Evolutionary conservation across 1,139 yeast genomes (phyloP).

Genomic region (Nadsonia starkeyi-henricii): DNA sequence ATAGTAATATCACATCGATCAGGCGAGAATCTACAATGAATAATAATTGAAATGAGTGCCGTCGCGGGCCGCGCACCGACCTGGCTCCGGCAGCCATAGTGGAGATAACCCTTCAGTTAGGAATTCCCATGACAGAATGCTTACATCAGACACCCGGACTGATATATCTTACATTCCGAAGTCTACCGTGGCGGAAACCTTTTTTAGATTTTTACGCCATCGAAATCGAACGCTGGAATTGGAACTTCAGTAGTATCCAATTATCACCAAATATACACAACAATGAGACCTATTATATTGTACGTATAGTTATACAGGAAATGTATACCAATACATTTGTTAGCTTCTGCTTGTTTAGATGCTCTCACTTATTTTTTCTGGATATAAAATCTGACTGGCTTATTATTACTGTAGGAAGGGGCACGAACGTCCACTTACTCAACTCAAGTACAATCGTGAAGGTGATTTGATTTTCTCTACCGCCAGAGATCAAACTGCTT

Average conservation of each 20-base stretch:
- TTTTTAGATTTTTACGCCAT: not conserved
- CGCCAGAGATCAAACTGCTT: conserved; percentile 59
- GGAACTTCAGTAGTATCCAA: not conserved
- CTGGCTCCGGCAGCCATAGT: too few species aligned
- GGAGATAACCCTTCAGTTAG: too few species aligned
- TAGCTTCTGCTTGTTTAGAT: too few species aligned
- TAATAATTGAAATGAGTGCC: too few species aligned
- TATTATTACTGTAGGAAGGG: conserved; percentile 12
- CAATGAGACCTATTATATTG: not conserved
- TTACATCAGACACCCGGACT: not conserved
- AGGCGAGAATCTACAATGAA: too few species aligned
- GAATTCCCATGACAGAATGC: not conserved
- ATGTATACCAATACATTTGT: too few species aligned
- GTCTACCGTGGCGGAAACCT: not conserved
- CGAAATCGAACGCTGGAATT: not conserved
- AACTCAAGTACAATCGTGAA: conserved; percentile 85
- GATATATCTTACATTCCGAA: not conserved
- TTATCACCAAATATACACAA: not conserved
- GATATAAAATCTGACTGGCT: too few species aligned
- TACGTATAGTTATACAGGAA: not conserved
- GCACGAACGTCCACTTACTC: conserved; percentile 39
- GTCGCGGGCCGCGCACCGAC: too few species aligned
- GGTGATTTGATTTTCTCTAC: conserved; percentile 91
- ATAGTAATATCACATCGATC: too few species aligned
- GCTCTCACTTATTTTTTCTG: too few species aligned